phyloP scores from a whole-genome alignment of 371 early-diverging fungal genomes.

The Caulochytrium protostelioides region DNA sequence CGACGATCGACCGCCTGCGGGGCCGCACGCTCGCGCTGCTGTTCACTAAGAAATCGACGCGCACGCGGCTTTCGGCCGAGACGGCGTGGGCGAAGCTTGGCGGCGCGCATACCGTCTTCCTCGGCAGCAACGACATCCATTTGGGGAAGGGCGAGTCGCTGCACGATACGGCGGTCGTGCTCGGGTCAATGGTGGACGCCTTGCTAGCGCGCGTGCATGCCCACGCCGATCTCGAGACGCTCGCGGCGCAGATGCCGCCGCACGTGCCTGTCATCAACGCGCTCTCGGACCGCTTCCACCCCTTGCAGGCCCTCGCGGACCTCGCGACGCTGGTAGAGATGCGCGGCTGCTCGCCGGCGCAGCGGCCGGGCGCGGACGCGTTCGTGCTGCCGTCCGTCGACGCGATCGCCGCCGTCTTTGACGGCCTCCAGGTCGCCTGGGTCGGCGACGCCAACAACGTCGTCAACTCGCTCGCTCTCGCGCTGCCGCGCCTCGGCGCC shows the following conservation, averaged over 20 bases:
- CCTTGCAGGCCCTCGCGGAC: conserved; percentile 88
- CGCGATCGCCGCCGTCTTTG: conserved; percentile 14
- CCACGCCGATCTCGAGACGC: conserved; percentile 66
- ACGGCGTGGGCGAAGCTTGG: conserved; percentile 73
- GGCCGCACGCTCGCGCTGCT: conserved; percentile 48
- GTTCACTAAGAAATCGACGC: conserved; percentile 82
- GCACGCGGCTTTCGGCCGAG: conserved; percentile 87
- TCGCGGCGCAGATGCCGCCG: neutral
- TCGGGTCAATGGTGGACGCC: conserved; percentile 80
- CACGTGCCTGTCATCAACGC: conserved; percentile 84
- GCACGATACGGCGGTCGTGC: conserved; percentile 65
- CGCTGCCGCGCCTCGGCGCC: conserved; percentile 72
- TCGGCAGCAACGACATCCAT: conserved; percentile 82
- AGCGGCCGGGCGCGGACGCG: neutral
- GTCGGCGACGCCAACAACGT: conserved; percentile 94
- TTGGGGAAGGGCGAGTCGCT: conserved; percentile 77
- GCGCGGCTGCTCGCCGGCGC: conserved; percentile 15
- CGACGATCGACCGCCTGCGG: conserved; percentile 1
- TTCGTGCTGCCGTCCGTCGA: conserved; percentile 10
- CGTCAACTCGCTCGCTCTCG: conserved; percentile 60
- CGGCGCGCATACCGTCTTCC: conserved; percentile 80
- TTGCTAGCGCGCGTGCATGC: conserved; percentile 77
- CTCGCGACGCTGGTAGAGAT: conserved; percentile 75
- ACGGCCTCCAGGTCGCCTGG: conserved; percentile 66
- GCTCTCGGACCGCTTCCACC: conserved; percentile 75